Percentiles rank a stretch among this genome's conserved stretches.
Evolutionary conservation across 768 basidiomycete genomes (phyloP).

Genomic region (Pleurotus citrinopileatus): DNA sequence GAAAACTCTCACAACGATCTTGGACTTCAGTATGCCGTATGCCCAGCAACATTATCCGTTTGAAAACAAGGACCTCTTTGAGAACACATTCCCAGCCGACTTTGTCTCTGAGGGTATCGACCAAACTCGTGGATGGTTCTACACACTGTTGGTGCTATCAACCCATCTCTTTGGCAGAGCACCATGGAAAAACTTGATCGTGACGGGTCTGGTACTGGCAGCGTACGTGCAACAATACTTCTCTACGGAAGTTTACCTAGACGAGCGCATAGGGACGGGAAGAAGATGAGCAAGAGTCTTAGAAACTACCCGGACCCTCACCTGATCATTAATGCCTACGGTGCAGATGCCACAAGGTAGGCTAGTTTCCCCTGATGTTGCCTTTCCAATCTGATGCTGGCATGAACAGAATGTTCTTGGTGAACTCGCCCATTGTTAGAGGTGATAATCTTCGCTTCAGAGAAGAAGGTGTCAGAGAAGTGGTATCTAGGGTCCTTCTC

Average conservation of each 20-base stretch:
- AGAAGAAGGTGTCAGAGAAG: conserved; percentile 96
- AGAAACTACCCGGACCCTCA: conserved; percentile 97
- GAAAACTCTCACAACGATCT: background rate
- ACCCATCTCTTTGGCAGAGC: conserved; percentile 92
- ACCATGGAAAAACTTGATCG: conserved; percentile 98
- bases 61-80: conserved; percentile 90
- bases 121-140: conserved; percentile 99
- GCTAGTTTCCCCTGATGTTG: conserved; percentile 2
- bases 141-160: conserved; percentile 93
- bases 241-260: conserved; percentile 4
- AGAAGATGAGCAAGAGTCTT: conserved; percentile 99
- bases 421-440: conserved; percentile 97
- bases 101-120: conserved; percentile 99
- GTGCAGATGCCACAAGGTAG: conserved; percentile 92
- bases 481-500: conserved; percentile 91
- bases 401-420: conserved; percentile 82
- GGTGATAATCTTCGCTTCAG: conserved; percentile 98
- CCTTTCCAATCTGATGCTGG: conserved; percentile 5
- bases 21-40: conserved; percentile 86
- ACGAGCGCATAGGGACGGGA: conserved; percentile 68
- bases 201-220: conserved; percentile 93
- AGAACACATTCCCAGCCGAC: conserved; percentile 86
- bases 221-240: conserved; percentile 49
- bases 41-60: conserved; percentile 98
- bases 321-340: conserved; percentile 84